Percentiles rank a stretch among this genome's conserved stretches.
Conservation (phyloP, 1,139 yeast genomes). For the Lodderomyces elongisporus region DNA sequence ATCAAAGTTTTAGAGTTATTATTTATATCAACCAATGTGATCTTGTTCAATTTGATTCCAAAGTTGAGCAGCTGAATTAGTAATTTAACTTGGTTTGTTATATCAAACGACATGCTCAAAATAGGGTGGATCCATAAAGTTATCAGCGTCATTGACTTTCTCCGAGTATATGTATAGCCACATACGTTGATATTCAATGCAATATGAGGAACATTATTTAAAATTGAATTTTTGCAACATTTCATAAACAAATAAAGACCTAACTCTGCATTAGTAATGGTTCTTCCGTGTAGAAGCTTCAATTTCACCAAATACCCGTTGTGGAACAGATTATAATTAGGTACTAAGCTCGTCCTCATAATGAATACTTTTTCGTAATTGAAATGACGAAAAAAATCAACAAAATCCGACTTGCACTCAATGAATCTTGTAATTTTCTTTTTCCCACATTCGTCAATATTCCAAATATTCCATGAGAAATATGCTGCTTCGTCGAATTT, state of each 20-base stretch:
- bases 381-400: constrained; percentile 6
- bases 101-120: constrained; percentile 11
- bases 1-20: constrained; percentile 7
- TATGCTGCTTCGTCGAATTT: constrained; percentile 8
- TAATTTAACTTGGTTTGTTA: constrained; percentile 8
- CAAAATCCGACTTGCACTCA: constrained; percentile 8
- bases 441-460: constrained; percentile 2
- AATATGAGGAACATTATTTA: constrained; percentile 6
- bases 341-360: constrained; percentile 10
- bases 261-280: neutral
- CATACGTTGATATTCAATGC: constrained; percentile 9
- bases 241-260: constrained; percentile 4
- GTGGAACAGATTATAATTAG: constrained; percentile 8
- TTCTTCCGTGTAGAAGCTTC: constrained; percentile 3
- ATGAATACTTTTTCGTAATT: constrained; percentile 4
- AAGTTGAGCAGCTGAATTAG: constrained; percentile 8
- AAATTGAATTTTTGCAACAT: constrained; percentile 6
- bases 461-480: constrained; percentile 11
- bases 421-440: constrained; percentile 6
- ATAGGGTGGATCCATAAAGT: constrained; percentile 12
- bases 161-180: constrained; percentile 7
- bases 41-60: constrained; percentile 3
- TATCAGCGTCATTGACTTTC: constrained; percentile 5
- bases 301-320: constrained; percentile 12
- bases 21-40: constrained; percentile 9